Base-by-base conservation (phyloP, 2,329 filamentous ascomycete species). In the Colletotrichum kahawae region DNA sequence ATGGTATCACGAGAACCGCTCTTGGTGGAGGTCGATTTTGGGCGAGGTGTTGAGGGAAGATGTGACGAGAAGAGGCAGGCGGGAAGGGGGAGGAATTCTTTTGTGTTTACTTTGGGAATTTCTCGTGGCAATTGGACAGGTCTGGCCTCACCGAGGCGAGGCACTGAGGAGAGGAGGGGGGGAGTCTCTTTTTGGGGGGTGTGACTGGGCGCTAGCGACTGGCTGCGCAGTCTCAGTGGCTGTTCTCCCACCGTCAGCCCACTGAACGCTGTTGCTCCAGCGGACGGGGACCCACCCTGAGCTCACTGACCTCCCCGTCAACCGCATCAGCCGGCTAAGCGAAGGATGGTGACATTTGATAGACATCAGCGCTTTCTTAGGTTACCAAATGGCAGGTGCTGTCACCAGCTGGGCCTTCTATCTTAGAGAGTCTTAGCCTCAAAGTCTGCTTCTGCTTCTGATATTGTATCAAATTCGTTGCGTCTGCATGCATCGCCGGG, bases 91-190 rank as follows among this genome's bases (percentile, higher is more conserved):
- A 59, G 70, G 69, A 75, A 72, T 75, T 75, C 56, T 75, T 72
- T 67, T 75, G 73, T 75, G 73, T 75, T 75, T 75, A 73, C 69
- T 75, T 75, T 75, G 69, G 63, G 63, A 59, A 43, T 72, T 75
- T 68, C 73, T 72, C 69, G 33, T 62, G 31, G 54, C 31, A 29
- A 51, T 63, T 43, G 59, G 71, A 18, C 27, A 21, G 51, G 56
- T 33, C 10, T 13, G 10, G 43, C 43, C 43, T 51, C 18, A 33
- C 57, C 29, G 54, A 18, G 36, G 21, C 4, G 43, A 27, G 14
- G n/a, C 24, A 24, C 29, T 31, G 29, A 31, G 29, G 29, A 31
- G 29, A 31, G 29, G 29, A 31, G 18, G 51, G 64, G 62, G 33
- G 31, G 4, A 31, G n/a, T 18, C 27, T 2, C 24, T 59, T 24